Conservation (phyloP, 345 rosid genomes). For the Gossypium turneri region DNA sequence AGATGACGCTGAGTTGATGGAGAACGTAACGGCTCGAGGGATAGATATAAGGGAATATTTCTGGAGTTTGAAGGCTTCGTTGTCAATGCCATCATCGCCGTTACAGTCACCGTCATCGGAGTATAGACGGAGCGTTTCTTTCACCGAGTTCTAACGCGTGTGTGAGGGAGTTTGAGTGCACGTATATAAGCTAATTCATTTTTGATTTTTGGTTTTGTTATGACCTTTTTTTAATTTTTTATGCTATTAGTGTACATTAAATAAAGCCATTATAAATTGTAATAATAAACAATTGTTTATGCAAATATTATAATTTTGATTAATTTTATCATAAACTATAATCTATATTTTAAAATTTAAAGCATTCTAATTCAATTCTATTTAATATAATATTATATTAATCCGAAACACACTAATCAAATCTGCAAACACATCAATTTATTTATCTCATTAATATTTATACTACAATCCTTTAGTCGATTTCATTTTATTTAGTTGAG, state of each 20-base stretch:
- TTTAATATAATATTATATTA: too few relatives aligned
- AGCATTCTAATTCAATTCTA: too few relatives aligned
- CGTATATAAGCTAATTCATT: slow-evolving; percentile 19
- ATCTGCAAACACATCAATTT: too few relatives aligned
- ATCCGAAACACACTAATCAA: too few relatives aligned
- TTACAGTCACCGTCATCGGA: slow-evolving; percentile 38
- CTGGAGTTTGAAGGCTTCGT: slow-evolving; percentile 26
- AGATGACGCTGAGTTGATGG: slow-evolving; percentile 43
- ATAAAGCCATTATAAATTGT: slow-evolving; percentile 13
- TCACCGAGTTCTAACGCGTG: slow-evolving; percentile 44
- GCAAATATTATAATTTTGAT: too few relatives aligned
- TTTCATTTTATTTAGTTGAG: too few relatives aligned
- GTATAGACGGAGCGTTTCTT: slow-evolving; percentile 26
- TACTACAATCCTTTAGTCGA: too few relatives aligned
- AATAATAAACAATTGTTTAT: too few relatives aligned
- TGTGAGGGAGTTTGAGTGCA: neutral
- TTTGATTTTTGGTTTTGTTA: neutral
- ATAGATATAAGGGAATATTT: slow-evolving; percentile 43
- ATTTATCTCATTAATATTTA: too few relatives aligned
- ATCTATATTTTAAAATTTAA: too few relatives aligned
- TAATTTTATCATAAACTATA: too few relatives aligned
- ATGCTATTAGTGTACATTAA: slow-evolving; percentile 25
- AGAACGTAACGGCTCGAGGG: slow-evolving; percentile 26
- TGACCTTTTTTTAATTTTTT: neutral
- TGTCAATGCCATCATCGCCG: slow-evolving; percentile 39